Evolutionary conservation across 2,329 filamentous ascomycete genomes (phyloP), one percentile per base, ranked within the genome.

Genomic region (Colletotrichum echinochloae): DNA sequence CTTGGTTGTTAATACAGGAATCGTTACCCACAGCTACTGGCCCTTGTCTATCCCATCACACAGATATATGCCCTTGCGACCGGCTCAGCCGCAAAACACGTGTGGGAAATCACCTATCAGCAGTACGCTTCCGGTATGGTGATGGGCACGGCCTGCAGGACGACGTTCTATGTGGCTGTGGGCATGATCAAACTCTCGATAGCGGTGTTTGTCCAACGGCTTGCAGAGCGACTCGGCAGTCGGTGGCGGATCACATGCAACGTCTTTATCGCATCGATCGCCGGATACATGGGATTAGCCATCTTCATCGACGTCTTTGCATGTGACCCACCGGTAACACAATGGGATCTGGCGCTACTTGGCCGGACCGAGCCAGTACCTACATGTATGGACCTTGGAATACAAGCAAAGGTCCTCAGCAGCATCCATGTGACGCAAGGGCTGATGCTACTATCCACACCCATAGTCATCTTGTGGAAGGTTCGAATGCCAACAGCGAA

Each of bases 141-240:
- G 37, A 74, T 73, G 12, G 66, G 70, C 8, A 67, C 75, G 26
- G 70, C 72, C 63, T 37, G 60, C 46, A 74, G 75, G 51, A 65
- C 75, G 26, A 60, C 79, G 14, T 79, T 78, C 69, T 79, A 74
- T 59, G 61, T 76, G 28, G 73, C 75, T 5, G 73, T 80, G 6
- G 79, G 79, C n/a, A 71, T 81, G 35, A 77, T 80, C 65, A 81
- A 81, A 65, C 75, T 80, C 26, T 80, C 78, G 5, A 80, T 81
- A n/a, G 75, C 76, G 11, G 73, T 79, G 33, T 81, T 81, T 72
- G 79, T 81, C 54, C 74, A 77, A n/a, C 76, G 80, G 8, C 74
- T 81, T 5, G 79, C 79, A 9, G 73, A 77, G n/a, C 72, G 77
- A 9, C 74, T 76, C 12, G 77, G 76, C 2, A 44, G 39, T 9